Evolutionary conservation across 1,284 basidiomycete genomes (phyloP), one percentile per base, ranked within the genome.

Genomic region (Malassezia sp.): DNA sequence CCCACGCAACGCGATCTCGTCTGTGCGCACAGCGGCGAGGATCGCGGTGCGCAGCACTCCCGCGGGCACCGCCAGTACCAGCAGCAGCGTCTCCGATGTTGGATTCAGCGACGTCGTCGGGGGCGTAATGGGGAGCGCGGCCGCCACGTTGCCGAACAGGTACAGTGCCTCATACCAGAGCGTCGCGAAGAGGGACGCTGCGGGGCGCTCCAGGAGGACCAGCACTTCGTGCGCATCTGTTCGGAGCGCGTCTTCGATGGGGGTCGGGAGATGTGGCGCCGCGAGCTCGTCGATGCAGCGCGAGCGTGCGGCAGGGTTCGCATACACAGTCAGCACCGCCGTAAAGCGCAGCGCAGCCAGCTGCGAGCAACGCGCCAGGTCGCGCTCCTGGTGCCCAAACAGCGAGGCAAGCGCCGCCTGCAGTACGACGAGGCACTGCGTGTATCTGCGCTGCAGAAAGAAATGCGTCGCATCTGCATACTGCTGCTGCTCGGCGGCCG

Each of bases 111-210:
- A 48, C 3, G 52, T 47, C n/a, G n/a, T n/a, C n/a, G n/a, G 5
- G 42, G 46, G 34, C 3, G 47, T 39, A 21, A 50, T 43, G 22
- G 32, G 18, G n/a, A 14, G 14, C 2, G 35, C 28, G 22, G 36
- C 21, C 5, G 56, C 49, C 3, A 43, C 44, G 10, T 53, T 51
- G 11, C 49, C 34, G 42, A 53, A 52, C 0, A 54, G 42, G 10
- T 54, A 53, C 3, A 62, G 41, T 0, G 47, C 47, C 36, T 58
- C 54, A 42, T 55, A 58, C 60, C 60, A 62, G 6, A 62, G 51
- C 27, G 52, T 43, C 22, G 47, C 44, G 46, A 55, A 56, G 20
- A 62, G 31, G 12, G 20, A 14, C 10, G 3, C 12, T 5, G 42
- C 32, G 1, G 27, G n/a, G 26, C 26, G 14, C 17, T 23, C 5